Evolutionary conservation across 805 yeast species (phyloP).

Genomic region (Nakazawaea pomicola): DNA sequence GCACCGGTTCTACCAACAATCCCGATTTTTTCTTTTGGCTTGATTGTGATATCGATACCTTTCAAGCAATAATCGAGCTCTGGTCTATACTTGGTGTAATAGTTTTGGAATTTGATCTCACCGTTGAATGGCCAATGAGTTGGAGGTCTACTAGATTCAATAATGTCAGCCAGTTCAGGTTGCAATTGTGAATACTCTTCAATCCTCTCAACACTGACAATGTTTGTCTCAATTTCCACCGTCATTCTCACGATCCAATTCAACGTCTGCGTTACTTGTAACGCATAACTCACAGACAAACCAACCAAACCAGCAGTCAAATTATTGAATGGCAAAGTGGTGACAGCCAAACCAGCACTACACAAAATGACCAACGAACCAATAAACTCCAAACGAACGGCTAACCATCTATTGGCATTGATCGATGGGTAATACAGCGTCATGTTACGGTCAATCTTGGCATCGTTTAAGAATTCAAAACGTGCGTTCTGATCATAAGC

Average conservation of each 20-base stretch:
- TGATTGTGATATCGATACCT: slow-evolving; percentile 48
- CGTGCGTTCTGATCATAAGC: slow-evolving; percentile 56
- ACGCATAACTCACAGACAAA: slow-evolving; percentile 76
- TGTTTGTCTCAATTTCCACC: slow-evolving; percentile 88
- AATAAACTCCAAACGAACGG: slow-evolving; percentile 75
- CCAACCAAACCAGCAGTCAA: slow-evolving; percentile 82
- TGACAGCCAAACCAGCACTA: slow-evolving; percentile 71
- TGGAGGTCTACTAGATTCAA: slow-evolving; percentile 60
- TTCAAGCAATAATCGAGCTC: slow-evolving; percentile 67
- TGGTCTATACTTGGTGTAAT: slow-evolving; percentile 66
- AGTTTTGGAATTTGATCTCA: slow-evolving; percentile 51
- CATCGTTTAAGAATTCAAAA: slow-evolving; percentile 51
- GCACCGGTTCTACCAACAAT: slow-evolving; percentile 91
- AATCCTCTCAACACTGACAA: slow-evolving; percentile 86
- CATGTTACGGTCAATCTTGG: slow-evolving; percentile 70
- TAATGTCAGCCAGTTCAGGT: slow-evolving; percentile 69
- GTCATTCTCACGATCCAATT: slow-evolving; percentile 94
- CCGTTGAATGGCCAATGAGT: slow-evolving; percentile 62
- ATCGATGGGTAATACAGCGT: slow-evolving; percentile 80
- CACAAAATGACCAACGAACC: slow-evolving; percentile 77
- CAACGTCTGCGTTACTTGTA: slow-evolving; percentile 78
- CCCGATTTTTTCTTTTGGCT: slow-evolving; percentile 72
- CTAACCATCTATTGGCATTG: slow-evolving; percentile 86
- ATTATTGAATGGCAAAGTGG: slow-evolving; percentile 51
- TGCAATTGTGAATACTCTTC: slow-evolving; percentile 66